phyloP scores from a whole-genome alignment of 331 rosid species.

The Rosa hybrid region DNA sequence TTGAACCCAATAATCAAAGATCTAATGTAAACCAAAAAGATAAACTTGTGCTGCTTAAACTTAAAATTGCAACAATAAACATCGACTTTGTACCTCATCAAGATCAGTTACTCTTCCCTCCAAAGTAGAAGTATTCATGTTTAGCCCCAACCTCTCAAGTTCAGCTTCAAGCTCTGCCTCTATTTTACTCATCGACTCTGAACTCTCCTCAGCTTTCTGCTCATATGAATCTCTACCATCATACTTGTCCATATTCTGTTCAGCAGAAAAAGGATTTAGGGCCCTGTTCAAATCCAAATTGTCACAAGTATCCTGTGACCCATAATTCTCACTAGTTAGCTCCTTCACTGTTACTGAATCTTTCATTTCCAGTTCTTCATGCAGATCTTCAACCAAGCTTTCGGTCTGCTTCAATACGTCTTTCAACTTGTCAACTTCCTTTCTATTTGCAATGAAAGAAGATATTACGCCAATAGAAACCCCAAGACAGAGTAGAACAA shows the following conservation, averaged over 20 bases:
- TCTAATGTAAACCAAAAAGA: constrained; percentile 3
- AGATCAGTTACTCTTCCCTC: constrained; percentile 45
- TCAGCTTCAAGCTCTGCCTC: constrained; percentile 98
- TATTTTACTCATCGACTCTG: constrained; percentile 66
- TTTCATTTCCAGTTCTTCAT: constrained; percentile 87
- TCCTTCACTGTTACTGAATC: constrained; percentile 81
- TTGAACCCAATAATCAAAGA: not conserved
- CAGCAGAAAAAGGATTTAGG: constrained; percentile 40
- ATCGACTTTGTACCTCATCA: constrained; percentile 54
- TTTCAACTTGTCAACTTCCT: constrained; percentile 60
- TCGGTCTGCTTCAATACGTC: constrained; percentile 69
- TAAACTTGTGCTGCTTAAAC: constrained; percentile 3
- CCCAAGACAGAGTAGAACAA: constrained; percentile 62
- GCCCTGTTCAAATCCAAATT: constrained; percentile 45
- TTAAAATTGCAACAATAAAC: constrained; percentile 19
- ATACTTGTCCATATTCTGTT: constrained; percentile 38
- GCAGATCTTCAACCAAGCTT: constrained; percentile 82
- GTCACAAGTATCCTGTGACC: constrained; percentile 46
- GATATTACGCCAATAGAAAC: constrained; percentile 65
- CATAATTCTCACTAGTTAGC: constrained; percentile 56
- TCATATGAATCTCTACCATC: constrained; percentile 32
- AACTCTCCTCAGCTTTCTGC: constrained; percentile 55
- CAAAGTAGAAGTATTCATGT: constrained; percentile 40
- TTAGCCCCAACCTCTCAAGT: constrained; percentile 75
- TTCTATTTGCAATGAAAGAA: constrained; percentile 48